These are phyloP conservation scores for Pleurotus giganteus DNA, from an alignment of 768 basidiomycete species.

Conservation along the genomic window DNA sequence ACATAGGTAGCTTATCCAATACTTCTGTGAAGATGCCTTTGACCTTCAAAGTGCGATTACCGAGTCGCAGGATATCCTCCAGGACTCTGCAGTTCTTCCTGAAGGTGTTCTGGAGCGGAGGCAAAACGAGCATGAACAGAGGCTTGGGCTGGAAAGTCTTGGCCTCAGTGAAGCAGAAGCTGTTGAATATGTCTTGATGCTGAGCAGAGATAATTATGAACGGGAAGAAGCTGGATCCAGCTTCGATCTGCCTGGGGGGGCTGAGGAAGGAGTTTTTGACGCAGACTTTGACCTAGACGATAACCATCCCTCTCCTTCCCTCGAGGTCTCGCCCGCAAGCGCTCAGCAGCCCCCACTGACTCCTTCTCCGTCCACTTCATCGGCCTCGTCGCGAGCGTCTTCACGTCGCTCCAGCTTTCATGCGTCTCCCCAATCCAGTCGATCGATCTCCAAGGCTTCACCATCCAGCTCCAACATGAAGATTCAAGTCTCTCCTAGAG, in stretches of 20 bases:
- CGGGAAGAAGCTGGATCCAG: constrained; percentile 18
- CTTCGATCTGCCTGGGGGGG: constrained; percentile 11
- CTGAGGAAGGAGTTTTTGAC: constrained; percentile 57
- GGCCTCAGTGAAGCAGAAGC: constrained; percentile 75
- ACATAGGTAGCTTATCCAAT: constrained; percentile 1
- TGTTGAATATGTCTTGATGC: constrained; percentile 79
- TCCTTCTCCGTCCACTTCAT: constrained; percentile 18
- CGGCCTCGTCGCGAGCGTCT: constrained; percentile 18
- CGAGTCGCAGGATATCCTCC: constrained; percentile 42
- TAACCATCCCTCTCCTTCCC: constrained; percentile 15
- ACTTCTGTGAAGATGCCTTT: constrained; percentile 46
- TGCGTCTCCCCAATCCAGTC: constrained; percentile 1
- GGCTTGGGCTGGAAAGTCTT: constrained; percentile 51
- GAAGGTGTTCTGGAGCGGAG: constrained; percentile 49
- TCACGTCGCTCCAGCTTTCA: constrained; percentile 27
- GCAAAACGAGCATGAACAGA: constrained; percentile 53
- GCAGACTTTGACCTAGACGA: constrained; percentile 47
- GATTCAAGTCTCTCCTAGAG: constrained; percentile 52
- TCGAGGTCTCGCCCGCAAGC: background rate
- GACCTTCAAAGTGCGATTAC: constrained; percentile 62
- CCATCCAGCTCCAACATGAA: constrained; percentile 45
- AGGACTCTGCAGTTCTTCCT: background rate
- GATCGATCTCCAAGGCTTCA: constrained; percentile 16
- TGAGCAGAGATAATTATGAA: constrained; percentile 73
- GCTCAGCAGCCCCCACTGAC: constrained; percentile 17